These are phyloP conservation scores for Acanthamoeba triangularis DNA, from an alignment of 208 protist genomes.

Conservation along the genomic window DNA sequence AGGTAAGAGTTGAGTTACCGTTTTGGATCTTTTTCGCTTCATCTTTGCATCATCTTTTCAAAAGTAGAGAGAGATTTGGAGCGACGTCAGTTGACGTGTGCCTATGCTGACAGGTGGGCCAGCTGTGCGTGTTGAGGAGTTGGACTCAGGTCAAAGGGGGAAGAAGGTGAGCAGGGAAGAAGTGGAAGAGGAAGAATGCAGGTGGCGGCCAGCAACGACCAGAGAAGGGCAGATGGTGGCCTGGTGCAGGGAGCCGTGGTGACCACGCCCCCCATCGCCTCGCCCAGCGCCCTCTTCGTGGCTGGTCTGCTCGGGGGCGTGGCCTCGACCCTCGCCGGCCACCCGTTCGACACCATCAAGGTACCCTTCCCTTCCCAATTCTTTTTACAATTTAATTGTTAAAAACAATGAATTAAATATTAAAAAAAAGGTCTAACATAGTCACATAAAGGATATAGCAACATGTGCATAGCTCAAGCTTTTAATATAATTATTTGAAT, in stretches of 20 bases:
- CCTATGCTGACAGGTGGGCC: too few species aligned
- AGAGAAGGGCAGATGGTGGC: not conserved
- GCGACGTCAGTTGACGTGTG: too few species aligned
- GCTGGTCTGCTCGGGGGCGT: conserved; percentile 44
- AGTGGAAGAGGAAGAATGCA: not conserved
- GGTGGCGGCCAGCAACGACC: not conserved
- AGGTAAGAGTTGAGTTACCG: too few species aligned
- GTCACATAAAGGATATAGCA: too few species aligned
- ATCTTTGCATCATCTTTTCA: too few species aligned
- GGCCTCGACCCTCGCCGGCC: conserved; percentile 26
- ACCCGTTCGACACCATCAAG: conserved; percentile 70
- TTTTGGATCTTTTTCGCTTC: too few species aligned
- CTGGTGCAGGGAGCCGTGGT: not conserved
- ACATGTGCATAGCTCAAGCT: too few species aligned
- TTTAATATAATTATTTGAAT: too few species aligned
- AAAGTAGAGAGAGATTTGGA: too few species aligned
- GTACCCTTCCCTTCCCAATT: not conserved
- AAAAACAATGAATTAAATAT: not conserved
- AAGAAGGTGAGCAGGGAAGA: not conserved
- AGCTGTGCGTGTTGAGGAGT: too few species aligned
- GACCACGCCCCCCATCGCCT: conserved; percentile 36
- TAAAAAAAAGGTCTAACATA: too few species aligned
- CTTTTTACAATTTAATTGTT: not conserved
- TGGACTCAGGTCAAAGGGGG: too few species aligned
- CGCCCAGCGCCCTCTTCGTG: conserved; percentile 32